A percentile compares a stretch with the other conserved stretches of the same genome.
These are phyloP conservation scores for Nothopassalora personata DNA, from an alignment of 2,329 filamentous ascomycete species.

Conservation along the genomic window DNA sequence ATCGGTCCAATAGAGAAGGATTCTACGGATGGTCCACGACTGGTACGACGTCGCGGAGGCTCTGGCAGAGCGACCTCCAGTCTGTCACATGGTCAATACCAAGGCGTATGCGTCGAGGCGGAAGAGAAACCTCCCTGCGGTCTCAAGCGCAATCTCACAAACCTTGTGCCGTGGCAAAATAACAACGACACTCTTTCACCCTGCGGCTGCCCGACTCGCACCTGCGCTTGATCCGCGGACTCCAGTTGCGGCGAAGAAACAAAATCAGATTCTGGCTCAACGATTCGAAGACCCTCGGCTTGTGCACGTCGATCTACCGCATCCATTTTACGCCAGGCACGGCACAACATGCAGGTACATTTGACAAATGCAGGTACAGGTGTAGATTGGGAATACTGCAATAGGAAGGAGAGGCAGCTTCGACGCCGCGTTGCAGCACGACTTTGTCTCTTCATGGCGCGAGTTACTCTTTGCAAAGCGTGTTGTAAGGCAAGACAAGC, in stretches of 20 bases:
- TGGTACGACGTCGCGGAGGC: no score
- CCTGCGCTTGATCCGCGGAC: not conserved
- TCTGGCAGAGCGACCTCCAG: no score
- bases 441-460: not conserved
- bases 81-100: not conserved
- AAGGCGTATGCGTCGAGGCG: not conserved
- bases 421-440: not conserved
- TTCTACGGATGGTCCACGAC: not conserved
- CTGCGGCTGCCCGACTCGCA: not conserved
- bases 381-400: not conserved
- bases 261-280: not conserved
- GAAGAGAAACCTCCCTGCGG: not conserved
- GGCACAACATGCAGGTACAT: conserved; percentile 1
- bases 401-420: not conserved
- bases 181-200: conserved; percentile 10
- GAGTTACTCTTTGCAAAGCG: not conserved
- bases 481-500: not conserved
- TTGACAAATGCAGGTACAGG: conserved; percentile 7
- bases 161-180: conserved; percentile 15
- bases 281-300: conserved; percentile 1
- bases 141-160: not conserved
- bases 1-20: not conserved
- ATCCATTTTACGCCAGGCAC: not conserved
- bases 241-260: not conserved
- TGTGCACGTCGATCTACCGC: conserved; percentile 1